Conservation (phyloP, 768 basidiomycete genomes). For the Phylloporus sp. region DNA sequence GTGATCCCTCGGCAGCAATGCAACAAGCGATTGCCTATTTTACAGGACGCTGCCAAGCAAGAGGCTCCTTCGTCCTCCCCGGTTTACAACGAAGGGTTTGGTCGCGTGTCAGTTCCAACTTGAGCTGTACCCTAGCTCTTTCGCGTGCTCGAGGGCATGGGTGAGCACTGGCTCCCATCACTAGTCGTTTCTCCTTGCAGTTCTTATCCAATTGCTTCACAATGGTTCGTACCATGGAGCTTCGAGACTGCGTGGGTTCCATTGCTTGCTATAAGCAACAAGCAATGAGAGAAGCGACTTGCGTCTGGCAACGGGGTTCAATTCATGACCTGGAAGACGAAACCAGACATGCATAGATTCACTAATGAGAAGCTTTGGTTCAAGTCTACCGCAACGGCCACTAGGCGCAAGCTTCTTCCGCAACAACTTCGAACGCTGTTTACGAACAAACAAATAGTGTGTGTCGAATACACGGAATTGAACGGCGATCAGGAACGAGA, state of each 20-base stretch:
- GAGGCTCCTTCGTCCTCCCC: no score
- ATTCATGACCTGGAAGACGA: not conserved
- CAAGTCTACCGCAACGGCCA: constrained; percentile 18
- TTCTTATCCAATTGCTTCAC: no score
- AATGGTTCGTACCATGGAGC: not conserved
- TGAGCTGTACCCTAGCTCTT: no score
- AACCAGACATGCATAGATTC: constrained; percentile 13
- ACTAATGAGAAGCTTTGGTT: constrained; percentile 39
- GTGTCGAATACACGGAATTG: constrained; percentile 54
- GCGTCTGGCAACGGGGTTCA: not conserved
- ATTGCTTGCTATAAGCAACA: not conserved
- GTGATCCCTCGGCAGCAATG: no score
- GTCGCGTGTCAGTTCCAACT: no score
- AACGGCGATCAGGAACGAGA: constrained; percentile 56
- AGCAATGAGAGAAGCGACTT: not conserved
- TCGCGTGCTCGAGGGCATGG: no score
- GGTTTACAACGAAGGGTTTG: no score
- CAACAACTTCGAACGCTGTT: constrained; percentile 35
- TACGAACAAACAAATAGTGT: constrained; percentile 49
- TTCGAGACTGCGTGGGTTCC: not conserved
- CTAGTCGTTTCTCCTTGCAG: no score
- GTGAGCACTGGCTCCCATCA: no score
- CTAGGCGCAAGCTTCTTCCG: constrained; percentile 33
- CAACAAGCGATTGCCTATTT: no score
- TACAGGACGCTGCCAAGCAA: no score